phyloP scores from a whole-genome alignment of 2,329 filamentous ascomycete genomes.

The Nemania bipapillata region DNA sequence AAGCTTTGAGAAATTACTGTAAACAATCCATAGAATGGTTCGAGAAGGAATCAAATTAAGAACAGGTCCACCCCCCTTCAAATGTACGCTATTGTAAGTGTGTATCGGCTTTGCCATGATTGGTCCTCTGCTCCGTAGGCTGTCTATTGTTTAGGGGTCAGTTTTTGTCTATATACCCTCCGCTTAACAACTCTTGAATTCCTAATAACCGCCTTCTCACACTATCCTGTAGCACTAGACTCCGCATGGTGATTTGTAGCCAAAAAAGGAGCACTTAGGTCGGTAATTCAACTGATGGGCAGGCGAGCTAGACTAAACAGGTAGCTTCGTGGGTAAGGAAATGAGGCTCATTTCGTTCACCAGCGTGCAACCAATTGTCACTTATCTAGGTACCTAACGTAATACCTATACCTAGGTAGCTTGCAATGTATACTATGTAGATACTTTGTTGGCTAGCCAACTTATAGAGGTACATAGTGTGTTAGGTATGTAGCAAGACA shows the following conservation, averaged over 20 bases:
- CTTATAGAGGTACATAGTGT: too few species aligned
- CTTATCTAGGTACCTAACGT: too few species aligned
- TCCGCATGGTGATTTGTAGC: not conserved
- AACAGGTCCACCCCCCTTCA: slow-evolving; percentile 13
- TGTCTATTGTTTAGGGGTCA: slow-evolving; percentile 24
- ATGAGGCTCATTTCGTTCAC: slow-evolving; percentile 39
- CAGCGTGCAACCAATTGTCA: slow-evolving; percentile 11
- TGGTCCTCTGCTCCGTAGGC: slow-evolving; percentile 10
- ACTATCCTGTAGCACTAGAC: not conserved
- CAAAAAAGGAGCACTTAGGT: slow-evolving; percentile 7
- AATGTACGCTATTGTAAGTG: slow-evolving; percentile 1
- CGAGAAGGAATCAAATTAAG: slow-evolving; percentile 30
- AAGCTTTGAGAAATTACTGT: slow-evolving; percentile 13
- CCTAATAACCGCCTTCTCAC: not conserved
- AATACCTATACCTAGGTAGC: too few species aligned
- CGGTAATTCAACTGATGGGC: slow-evolving; percentile 23
- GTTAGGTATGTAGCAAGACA: too few species aligned
- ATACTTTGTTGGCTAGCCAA: not conserved
- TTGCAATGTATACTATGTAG: too few species aligned
- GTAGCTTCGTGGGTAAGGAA: slow-evolving; percentile 36
- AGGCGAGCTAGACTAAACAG: slow-evolving; percentile 31
- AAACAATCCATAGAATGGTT: slow-evolving; percentile 26
- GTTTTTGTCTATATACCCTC: not conserved
- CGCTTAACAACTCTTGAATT: not conserved
- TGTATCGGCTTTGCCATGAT: slow-evolving; percentile 11